Base-by-base conservation (phyloP, 257 asterid species). In the Hygrophila difformis region DNA sequence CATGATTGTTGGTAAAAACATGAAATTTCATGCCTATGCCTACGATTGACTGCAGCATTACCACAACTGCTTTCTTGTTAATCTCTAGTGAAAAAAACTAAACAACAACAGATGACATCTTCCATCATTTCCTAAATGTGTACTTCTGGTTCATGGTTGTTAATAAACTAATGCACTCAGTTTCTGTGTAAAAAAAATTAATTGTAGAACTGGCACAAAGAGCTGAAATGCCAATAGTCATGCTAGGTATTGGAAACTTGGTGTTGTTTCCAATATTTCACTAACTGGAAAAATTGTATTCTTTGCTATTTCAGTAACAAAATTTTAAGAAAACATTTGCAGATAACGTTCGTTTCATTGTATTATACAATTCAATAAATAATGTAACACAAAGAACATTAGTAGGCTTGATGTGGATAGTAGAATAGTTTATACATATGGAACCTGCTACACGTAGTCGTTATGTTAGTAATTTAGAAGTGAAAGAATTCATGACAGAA, bases 1-100 rank as follows among this genome's bases (percentile, higher is more conserved):
- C 49, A 50, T 80, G 15, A 18, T 20, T 59, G 71, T 68, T 58
- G 93, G 95, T 78, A 62, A 72, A 71, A 57, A 48, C 17, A 39
- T 57, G 64, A 21, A 58, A 51, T 28, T 51, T 12, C 7, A 1
- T 3, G 2, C 49, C 21, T 60, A 55, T 16, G 62, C 33, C 4
- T 14, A 39, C 12, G 39, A 23, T 36, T 1, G 13, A 23, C 39
- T 14, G 21, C 26, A 39, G 31, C 23, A 39, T 22, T 44, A 26
- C 35, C 55, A 19, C 44, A n/a, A 9, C 40, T 31, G 19, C 41
- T 61, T 53, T 50, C 21, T 35, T 17, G 31, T 18, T 18, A 15
- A 7, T 7, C 29, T 24, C 29, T 24, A 7, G 29, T 24, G 29
- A 24, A 24, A 19, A 8, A 49, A 54, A 15, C 33, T n/a, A 45